These are phyloP conservation scores for Neurospora tetraspora DNA, from an alignment of 495 filamentous ascomycete species.

Conservation along the genomic window DNA sequence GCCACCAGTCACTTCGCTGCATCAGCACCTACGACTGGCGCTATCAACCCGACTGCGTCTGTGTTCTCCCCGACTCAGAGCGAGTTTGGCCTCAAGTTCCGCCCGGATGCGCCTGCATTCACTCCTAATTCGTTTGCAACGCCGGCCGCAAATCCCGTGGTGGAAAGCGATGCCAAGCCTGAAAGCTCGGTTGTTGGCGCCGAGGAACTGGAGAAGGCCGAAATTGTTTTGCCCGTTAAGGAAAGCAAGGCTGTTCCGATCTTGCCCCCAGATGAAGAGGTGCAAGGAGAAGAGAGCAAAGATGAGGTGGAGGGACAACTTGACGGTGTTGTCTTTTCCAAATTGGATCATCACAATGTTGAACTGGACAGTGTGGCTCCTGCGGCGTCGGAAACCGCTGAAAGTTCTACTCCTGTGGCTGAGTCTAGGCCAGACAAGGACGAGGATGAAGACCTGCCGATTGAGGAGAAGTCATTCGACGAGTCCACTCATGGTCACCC, in stretches of 20 bases:
- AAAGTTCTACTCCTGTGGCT: slow-evolving; percentile 21
- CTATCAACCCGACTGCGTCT: slow-evolving; percentile 59
- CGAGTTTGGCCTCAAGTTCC: slow-evolving; percentile 66
- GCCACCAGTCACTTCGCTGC: slow-evolving; percentile 27
- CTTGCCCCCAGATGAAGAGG: slow-evolving; percentile 48
- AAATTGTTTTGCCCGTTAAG: slow-evolving; percentile 52
- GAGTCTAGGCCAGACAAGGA: slow-evolving; percentile 5
- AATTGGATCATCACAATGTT: slow-evolving; percentile 53
- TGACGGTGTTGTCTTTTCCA: slow-evolving; percentile 52
- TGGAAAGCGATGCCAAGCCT: slow-evolving; percentile 25
- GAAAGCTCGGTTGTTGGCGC: slow-evolving; percentile 63
- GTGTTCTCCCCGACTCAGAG: slow-evolving; percentile 58
- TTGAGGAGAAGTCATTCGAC: slow-evolving; percentile 32
- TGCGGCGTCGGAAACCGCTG: slow-evolving; percentile 46
- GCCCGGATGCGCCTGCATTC: slow-evolving; percentile 73
- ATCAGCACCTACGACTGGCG: slow-evolving; percentile 16
- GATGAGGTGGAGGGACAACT: slow-evolving; percentile 44
- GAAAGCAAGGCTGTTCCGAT: slow-evolving; percentile 78
- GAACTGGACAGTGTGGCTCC: slow-evolving; percentile 59
- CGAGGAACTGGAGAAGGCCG: slow-evolving; percentile 47
- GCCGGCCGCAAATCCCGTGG: slow-evolving; percentile 26
- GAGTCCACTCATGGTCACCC: slow-evolving; percentile 29
- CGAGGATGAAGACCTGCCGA: slow-evolving; percentile 17
- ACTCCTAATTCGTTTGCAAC: slow-evolving; percentile 45
- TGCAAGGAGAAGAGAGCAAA: slow-evolving; percentile 15